Evolutionary conservation across 495 filamentous ascomycete genomes (phyloP).

Genomic region (Daldinia concentrica): DNA sequence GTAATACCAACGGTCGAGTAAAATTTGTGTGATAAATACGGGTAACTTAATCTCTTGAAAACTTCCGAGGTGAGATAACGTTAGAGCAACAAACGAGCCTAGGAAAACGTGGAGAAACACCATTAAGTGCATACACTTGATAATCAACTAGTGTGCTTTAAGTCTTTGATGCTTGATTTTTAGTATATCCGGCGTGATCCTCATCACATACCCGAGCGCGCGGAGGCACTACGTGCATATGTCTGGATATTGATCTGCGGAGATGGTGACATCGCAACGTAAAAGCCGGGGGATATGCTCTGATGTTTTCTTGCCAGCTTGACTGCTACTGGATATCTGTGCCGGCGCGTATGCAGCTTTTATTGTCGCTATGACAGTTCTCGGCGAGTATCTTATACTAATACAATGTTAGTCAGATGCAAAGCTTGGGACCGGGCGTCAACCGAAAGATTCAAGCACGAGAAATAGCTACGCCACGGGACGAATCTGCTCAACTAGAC

Average conservation of each 20-base stretch:
- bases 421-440: conserved; percentile 11
- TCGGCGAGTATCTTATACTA: conserved; percentile 3
- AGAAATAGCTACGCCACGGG: background rate
- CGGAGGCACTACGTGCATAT: background rate
- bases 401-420: conserved; percentile 11
- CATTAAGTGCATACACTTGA: conserved; percentile 2
- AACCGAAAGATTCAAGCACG: conserved; percentile 16
- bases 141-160: background rate
- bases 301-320: conserved; percentile 15
- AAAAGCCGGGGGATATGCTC: conserved; percentile 24
- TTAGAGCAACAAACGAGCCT: conserved; percentile 4
- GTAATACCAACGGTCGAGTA: background rate
- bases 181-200: background rate
- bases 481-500: background rate
- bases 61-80: background rate
- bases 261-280: conserved; percentile 36
- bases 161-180: background rate
- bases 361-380: conserved; percentile 40
- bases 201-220: conserved; percentile 3
- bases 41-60: background rate
- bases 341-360: conserved; percentile 36
- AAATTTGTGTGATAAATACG: background rate
- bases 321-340: conserved; percentile 18
- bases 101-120: background rate
- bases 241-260: conserved; percentile 27